phyloP scores from a whole-genome alignment of 371 early-diverging fungal genomes.

The Mortierella sp. region DNA sequence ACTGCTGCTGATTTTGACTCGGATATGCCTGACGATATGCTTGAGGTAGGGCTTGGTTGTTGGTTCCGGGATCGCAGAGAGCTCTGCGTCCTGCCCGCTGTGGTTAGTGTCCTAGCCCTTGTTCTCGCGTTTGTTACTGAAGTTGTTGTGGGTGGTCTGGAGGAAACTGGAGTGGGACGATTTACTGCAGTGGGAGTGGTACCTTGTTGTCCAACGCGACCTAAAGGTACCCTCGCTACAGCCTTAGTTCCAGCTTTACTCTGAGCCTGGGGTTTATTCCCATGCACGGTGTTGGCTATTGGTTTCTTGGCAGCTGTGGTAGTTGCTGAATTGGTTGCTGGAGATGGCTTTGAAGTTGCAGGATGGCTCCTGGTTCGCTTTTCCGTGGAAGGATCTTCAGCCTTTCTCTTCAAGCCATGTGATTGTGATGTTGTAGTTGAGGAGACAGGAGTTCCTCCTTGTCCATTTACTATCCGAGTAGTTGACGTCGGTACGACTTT shows the following conservation, averaged over 20 bases:
- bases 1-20: background rate
- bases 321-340: background rate
- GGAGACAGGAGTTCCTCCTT: background rate
- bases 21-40: conserved; percentile 13
- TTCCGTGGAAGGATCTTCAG: conserved; percentile 21
- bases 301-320: conserved; percentile 5
- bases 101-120: background rate
- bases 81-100: background rate
- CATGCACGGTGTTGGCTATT: background rate
- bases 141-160: conserved; percentile 19
- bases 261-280: background rate
- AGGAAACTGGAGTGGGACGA: conserved; percentile 6
- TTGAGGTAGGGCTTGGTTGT: conserved; percentile 24
- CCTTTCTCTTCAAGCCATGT: conserved; percentile 32
- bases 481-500: conserved; percentile 1
- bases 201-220: conserved; percentile 13
- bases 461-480: background rate
- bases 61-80: conserved; percentile 3
- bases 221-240: conserved; percentile 10
- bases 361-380: conserved; percentile 20
- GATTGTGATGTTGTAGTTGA: background rate
- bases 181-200: background rate
- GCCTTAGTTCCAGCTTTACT: background rate
- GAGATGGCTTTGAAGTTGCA: conserved; percentile 5
- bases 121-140: background rate